Base-by-base conservation (phyloP, 148 eudicot species). In the Selenicereus undatus region DNA sequence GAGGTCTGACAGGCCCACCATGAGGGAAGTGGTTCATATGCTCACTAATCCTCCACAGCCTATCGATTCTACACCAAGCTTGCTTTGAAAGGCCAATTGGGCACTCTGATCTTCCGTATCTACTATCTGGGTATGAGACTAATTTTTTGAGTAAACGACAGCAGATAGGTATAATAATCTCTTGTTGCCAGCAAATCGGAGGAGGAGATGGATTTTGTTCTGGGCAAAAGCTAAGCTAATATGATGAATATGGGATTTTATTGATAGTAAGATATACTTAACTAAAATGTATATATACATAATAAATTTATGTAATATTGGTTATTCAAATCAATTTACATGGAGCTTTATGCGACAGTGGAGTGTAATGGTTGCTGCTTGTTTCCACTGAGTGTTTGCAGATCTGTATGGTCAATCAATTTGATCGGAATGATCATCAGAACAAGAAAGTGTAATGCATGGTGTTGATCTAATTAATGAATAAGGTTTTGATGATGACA, bases 1-100 rank as follows among this genome's bases (percentile, higher is more conserved):
- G 83, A 91, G 94, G 64, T 71, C 87, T 0, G 84, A 87, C 3
- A 81, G 99, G 84, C 99, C 99, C 7, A 92, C 94, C 0, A 95
- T 93, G 99, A 90, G 99, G 84, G 97, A 93, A 83, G 95, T 93
- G 11, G 99, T 91, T 77, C 94, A 93, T 74, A 86, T 89, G 97
- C 93, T 93, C 72, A 89, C 92, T 18, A 95, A 92, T 83, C 92
- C 90, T 48, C 80, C 27, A 8, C 65, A 79, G 58, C 56, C 26
- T 8, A 71, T 78, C 7, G 60, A 75, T 50, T 82, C 87, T 48
- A 72, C 74, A 3, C 69, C 74, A n/a, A 75, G 73, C 72, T 77
- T 85, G 71, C 80, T 85, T 13, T 85, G 35, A 24, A 70, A 16
- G 5, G 11, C 35, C 22, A 3, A 4, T 29, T 76, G 21, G 24